Evolutionary conservation across 441 rosid species (phyloP).

Genomic region (Populus hybrid): DNA sequence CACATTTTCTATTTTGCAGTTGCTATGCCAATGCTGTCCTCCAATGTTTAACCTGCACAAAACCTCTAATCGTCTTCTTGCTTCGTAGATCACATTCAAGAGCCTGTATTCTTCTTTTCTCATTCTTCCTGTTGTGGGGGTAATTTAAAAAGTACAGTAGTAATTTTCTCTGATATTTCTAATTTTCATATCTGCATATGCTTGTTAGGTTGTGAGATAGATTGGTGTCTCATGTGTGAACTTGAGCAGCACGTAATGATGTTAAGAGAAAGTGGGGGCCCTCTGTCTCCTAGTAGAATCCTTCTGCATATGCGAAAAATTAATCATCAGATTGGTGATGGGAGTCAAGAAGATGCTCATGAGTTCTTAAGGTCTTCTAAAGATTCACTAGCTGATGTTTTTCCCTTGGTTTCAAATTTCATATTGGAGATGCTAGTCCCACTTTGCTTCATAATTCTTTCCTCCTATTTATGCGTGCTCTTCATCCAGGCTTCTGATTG

Average conservation of each 20-base stretch:
- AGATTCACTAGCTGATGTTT: conserved; percentile 9
- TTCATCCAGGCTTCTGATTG: conserved; percentile 61
- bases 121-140: not conserved
- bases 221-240: conserved; percentile 89
- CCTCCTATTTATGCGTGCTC: not conserved
- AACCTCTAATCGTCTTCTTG: conserved; percentile 70
- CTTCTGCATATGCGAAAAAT: conserved; percentile 61
- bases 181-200: conserved; percentile 7
- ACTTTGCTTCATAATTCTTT: not conserved
- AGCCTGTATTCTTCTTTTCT: conserved; percentile 45
- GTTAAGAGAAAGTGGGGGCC: conserved; percentile 65
- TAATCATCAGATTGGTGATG: conserved; percentile 72
- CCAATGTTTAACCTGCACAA: conserved; percentile 79
- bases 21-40: conserved; percentile 94
- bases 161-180: not conserved
- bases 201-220: conserved; percentile 54
- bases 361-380: conserved; percentile 68
- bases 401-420: not conserved
- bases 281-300: conserved; percentile 67
- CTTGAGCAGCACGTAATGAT: conserved; percentile 73
- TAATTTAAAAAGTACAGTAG: not conserved
- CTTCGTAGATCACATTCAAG: conserved; percentile 75
- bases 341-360: conserved; percentile 93
- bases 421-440: not conserved
- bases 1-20: conserved; percentile 39